Evolutionary conservation across 306 rosid genomes (phyloP), one percentile per base, ranked within the genome.

Genomic region (Coriaria nepalensis): DNA sequence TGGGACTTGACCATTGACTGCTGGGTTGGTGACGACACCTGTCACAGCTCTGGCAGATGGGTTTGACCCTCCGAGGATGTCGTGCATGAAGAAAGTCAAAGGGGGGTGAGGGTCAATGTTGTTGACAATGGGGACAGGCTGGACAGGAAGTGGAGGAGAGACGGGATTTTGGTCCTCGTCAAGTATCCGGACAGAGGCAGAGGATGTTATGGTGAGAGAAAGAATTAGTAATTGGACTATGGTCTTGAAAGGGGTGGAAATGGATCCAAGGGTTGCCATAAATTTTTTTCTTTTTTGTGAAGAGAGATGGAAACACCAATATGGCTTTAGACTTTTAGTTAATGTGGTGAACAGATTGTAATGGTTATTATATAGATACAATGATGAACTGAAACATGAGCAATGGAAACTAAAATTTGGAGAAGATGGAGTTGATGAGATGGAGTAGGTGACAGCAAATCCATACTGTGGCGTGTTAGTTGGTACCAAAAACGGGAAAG

Each of bases 1-100:
- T 6, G 95, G 87, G 5, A 84, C 81, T 60, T 78, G 78, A 0
- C 93, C 93, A 4, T 70, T 78, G 40, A 75, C 74, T 4, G 93
- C 84, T 0, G 95, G 87, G 52, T 85, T 81, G 13, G 83, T 51
- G 2, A 78, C 93, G 0, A 78, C 68, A 5, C 93, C 93, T 0
- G 87, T 81, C 9, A 78, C 77, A 0, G 95, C 95, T 61, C 65
- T 55, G 0, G 95, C 80, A 1, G 93, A 52, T 2, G 95, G 93
- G 62, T 76, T 86, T 0, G 95, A 68, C 5, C 95, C 93, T 0
- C 88, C 88, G 0, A 86, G 71, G 6, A 86, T 69, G 48, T 86
- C 95, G 7, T 86, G 95, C 93, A 81, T 49, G 71, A 61, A 86
- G 60, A 86, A 86, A 4, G 75, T 37, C 0, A 86, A 10, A 0